Evolutionary conservation across 495 filamentous ascomycete genomes (phyloP), one percentile per base, ranked within the genome.

Genomic region (Penicillium pulvis): DNA sequence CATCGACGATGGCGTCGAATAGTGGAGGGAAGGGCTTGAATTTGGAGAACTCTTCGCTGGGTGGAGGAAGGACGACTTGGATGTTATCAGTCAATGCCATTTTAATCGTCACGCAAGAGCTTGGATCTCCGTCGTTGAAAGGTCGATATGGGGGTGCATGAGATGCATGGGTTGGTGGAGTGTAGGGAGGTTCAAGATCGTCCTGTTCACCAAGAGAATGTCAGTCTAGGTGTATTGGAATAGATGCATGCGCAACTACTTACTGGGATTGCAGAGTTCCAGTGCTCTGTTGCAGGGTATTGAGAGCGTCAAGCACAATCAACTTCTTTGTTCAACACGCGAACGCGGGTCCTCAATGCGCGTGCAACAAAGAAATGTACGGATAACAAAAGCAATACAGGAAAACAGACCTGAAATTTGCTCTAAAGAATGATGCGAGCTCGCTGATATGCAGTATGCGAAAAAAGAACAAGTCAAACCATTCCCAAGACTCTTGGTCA

Each of bases 31-130:
- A 66, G 1, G 55, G 52, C 26, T 67, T 52, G 53, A 67, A 69
- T 6, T 57, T 55, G 17, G 59, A 36, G 17, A 57, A 36, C 16
- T 72, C 58, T 52, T 64, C 31, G 10, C 59, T 39, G 0, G 67
- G 69, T 44, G 61, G 57, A n/a, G 62, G 56, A 4, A 64, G 44
- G 17, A 74, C 56, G 19, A 72, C 55, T 12, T 67, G 49, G 28
- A 72, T 16, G 0, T 53, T 52, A 45, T 31, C 42, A 3, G 31
- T n/a, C 16, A 28, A 10, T 2, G 53, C 26, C 63, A 64, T 64
- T 35, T 44, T 48, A 14, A 42, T 17, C 11, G 42, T 14, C 19
- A n/a, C 44, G 20, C 28, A 10, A n/a, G 33, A 10, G 10, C 33
- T 12, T 36, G 10, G 12, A 9, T 11, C 28, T 28, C 28, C 9